Evolutionary conservation across 306 rosid genomes (phyloP), one percentile per base, ranked within the genome.

Genomic region (Cucurbita ficifolia): DNA sequence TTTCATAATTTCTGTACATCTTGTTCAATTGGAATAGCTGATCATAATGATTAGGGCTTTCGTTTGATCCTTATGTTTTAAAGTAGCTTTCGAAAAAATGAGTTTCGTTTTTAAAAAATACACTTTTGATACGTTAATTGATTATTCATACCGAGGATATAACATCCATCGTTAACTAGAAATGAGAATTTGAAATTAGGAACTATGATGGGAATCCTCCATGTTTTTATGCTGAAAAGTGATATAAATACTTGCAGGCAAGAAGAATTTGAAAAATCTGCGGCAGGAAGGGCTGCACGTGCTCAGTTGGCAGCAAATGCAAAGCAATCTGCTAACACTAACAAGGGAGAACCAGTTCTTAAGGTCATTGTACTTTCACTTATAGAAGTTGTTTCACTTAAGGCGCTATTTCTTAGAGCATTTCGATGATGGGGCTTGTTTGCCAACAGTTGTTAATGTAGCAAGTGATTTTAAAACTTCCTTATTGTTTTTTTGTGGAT

Each of bases 281-380:
- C 96, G 14, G 91, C 96, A n/a, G 99, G 93, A 76, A 76, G 87
- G 77, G 99, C 97, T 74, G 96, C 82, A 5, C 95, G 88, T 33
- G 96, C 90, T 79, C 96, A 94, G 78, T 73, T 81, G 56, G 73
- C 74, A 62, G 91, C 89, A 70, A 95, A 91, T 71, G 91, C 92
- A 57, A 95, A 95, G 83, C 88, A 88, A 82, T 62, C 84, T 79
- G 87, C 89, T 40, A 87, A 82, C 73, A 16, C 88, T 68, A 80
- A 80, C 79, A 84, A 75, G 78, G 97, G 87, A 46, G 90, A 91
- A 77, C 89, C 90, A 45, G 89, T 78, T 77, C 84, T 85, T 65
- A 91, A 94, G 87, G 92, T 85, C 49, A 69, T 45, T 45, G 12
- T 19, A 22, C 39, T 22, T 48, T 19, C 51, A 13, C 39, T 67